These are phyloP conservation scores for Mucor saturninus DNA, from an alignment of 371 early-diverging fungal genomes.

Conservation along the genomic window DNA sequence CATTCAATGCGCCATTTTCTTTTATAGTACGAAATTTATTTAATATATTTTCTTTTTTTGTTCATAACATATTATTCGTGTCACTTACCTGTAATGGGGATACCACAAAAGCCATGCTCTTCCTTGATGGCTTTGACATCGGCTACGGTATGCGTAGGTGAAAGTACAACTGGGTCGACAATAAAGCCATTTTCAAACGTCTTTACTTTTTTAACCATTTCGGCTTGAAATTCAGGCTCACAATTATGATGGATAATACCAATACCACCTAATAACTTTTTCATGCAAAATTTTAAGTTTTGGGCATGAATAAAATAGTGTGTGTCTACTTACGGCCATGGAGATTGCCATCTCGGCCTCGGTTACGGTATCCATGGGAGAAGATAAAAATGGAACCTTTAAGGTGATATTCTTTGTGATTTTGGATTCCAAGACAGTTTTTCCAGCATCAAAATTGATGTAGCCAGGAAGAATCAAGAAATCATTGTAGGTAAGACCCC, in stretches of 20 bases:
- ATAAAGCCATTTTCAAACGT: constrained; percentile 98
- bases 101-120: constrained; percentile 90
- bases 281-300: too few species aligned
- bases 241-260: constrained; percentile 98
- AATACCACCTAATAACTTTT: constrained; percentile 90
- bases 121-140: constrained; percentile 88
- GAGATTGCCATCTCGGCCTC: constrained; percentile 96
- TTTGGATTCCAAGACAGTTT: constrained; percentile 75
- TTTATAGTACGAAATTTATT: too few species aligned
- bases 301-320: too few species aligned
- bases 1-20: constrained; percentile 84
- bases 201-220: constrained; percentile 96
- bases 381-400: constrained; percentile 92
- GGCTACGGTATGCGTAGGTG: constrained; percentile 79
- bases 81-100: constrained; percentile 85
- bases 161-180: constrained; percentile 86
- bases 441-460: constrained; percentile 89
- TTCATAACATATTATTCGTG: not conserved
- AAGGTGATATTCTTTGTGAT: constrained; percentile 86
- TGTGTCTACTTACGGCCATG: constrained; percentile 93
- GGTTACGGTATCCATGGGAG: constrained; percentile 98
- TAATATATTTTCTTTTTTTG: too few species aligned
- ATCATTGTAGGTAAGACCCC: constrained; percentile 97
- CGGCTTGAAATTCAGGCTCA: constrained; percentile 90
- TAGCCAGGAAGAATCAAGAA: constrained; percentile 94